These are phyloP conservation scores for Paramecium caudatum DNA, from an alignment of 73 alveolate species.

Conservation along the genomic window DNA sequence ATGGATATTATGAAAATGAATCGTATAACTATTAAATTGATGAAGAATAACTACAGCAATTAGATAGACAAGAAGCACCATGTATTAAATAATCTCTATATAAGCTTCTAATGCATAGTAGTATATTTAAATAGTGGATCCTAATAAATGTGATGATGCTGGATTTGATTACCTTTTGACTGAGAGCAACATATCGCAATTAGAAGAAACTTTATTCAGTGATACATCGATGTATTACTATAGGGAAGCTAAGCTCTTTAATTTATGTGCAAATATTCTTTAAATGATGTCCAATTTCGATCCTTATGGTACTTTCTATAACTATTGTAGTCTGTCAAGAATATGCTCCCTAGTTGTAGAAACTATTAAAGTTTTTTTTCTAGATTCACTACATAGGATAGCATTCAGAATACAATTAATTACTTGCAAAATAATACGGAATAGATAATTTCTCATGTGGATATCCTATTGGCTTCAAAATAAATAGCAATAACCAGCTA, in stretches of 20 bases:
- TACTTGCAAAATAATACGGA: background rate
- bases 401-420: background rate
- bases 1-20: background rate
- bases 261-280: background rate
- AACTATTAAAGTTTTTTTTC: background rate
- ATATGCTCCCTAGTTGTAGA: background rate
- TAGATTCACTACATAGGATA: background rate
- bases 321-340: background rate
- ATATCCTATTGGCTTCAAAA: background rate
- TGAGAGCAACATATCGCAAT: background rate
- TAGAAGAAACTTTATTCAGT: background rate
- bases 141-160: constrained; percentile 7
- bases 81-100: background rate
- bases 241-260: background rate
- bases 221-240: background rate
- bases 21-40: background rate
- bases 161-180: background rate
- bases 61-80: background rate
- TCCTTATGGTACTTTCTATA: background rate
- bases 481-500: background rate
- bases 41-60: background rate
- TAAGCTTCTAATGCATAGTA: background rate
- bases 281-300: background rate
- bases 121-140: constrained; percentile 38
- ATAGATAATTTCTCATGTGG: background rate